A percentile compares a stretch with the other conserved stretches of the same genome.
phyloP scores from a whole-genome alignment of 2,329 filamentous ascomycete genomes.

The Pseudocercospora vitis region DNA sequence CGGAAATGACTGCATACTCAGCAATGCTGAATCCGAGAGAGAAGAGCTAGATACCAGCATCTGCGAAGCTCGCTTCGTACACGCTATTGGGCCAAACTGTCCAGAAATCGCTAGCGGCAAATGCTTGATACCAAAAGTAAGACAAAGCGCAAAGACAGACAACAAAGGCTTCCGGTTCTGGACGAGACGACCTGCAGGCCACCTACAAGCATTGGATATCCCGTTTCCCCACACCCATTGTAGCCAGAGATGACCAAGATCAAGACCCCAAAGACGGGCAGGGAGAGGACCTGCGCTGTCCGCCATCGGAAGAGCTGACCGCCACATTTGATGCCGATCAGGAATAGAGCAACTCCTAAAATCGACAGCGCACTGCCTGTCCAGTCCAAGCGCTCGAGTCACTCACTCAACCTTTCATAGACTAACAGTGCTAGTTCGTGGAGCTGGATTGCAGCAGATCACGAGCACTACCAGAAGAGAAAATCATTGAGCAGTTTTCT shows the following conservation, averaged over 20 bases:
- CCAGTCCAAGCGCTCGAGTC: constrained; percentile 49
- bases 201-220: constrained; percentile 37
- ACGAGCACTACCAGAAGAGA: constrained; percentile 51
- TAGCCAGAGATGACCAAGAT: constrained; percentile 27
- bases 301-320: constrained; percentile 19
- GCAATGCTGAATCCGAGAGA: constrained; percentile 65
- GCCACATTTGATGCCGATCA: constrained; percentile 41
- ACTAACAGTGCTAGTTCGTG: constrained; percentile 42
- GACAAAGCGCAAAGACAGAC: constrained; percentile 20
- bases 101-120: constrained; percentile 55
- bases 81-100: constrained; percentile 63
- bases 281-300: constrained; percentile 26
- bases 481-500: constrained; percentile 53
- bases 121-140: constrained; percentile 38
- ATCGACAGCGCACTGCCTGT: constrained; percentile 54
- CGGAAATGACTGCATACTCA: constrained; percentile 57
- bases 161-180: constrained; percentile 32
- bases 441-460: constrained; percentile 55
- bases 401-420: constrained; percentile 45
- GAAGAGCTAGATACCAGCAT: constrained; percentile 60
- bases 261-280: constrained; percentile 27
- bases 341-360: constrained; percentile 50
- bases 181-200: constrained; percentile 24
- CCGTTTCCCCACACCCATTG: constrained; percentile 26
- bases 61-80: constrained; percentile 46